phyloP scores from a whole-genome alignment of 2,329 filamentous ascomycete species.

The Aspergillus felis region DNA sequence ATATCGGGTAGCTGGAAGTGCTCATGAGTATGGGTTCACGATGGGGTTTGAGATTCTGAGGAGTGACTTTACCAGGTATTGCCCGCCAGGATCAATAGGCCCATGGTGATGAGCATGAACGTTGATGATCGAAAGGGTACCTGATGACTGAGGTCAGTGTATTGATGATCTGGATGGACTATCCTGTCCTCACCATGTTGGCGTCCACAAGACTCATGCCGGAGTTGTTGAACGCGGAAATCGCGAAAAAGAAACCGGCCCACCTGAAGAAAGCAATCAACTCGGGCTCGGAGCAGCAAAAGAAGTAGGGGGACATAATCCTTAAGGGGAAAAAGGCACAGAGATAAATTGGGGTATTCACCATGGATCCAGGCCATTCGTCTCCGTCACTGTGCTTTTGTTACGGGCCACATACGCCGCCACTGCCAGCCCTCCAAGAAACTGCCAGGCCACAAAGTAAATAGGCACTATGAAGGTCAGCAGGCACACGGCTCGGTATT shows the following conservation, averaged over 20 bases:
- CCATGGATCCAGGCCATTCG: conserved; percentile 46
- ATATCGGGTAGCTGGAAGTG: background rate
- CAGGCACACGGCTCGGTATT: background rate
- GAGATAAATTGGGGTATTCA: conserved; percentile 6
- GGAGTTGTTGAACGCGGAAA: conserved; percentile 50
- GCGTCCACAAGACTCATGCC: conserved; percentile 49
- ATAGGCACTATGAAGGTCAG: background rate
- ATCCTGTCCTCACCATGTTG: conserved; percentile 42
- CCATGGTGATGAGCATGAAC: conserved; percentile 28
- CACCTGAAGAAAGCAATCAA: conserved; percentile 18
- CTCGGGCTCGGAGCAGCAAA: background rate
- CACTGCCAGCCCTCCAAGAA: conserved; percentile 42
- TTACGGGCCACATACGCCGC: conserved; percentile 43
- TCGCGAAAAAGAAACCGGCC: conserved; percentile 41
- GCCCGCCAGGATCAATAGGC: conserved; percentile 33
- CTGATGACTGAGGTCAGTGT: background rate
- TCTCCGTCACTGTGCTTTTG: conserved; percentile 28
- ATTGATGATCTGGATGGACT: conserved; percentile 28
- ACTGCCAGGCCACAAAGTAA: conserved; percentile 40
- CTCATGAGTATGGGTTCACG: background rate
- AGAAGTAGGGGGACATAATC: too few species aligned
- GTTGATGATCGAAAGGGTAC: conserved; percentile 20
- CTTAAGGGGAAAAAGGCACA: too few species aligned
- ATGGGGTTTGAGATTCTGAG: background rate
- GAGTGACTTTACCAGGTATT: conserved; percentile 25